A percentile compares a stretch with the other conserved stretches of the same genome.
These are phyloP conservation scores for Coprinopsis strossmayeri DNA, from an alignment of 768 basidiomycete genomes.

Conservation along the genomic window DNA sequence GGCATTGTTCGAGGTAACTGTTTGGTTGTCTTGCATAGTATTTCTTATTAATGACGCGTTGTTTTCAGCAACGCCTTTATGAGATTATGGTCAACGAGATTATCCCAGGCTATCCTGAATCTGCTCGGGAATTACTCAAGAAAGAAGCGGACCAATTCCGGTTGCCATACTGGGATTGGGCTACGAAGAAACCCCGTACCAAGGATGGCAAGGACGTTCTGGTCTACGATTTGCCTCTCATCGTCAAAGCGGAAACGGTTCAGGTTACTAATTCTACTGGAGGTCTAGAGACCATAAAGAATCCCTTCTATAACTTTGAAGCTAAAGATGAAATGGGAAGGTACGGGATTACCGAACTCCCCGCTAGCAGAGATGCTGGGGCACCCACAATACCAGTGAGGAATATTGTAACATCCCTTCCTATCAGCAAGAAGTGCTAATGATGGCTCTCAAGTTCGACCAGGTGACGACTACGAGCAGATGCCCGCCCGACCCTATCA, in stretches of 20 bases:
- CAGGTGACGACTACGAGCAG: background rate
- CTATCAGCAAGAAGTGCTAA: background rate
- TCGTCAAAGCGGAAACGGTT: background rate
- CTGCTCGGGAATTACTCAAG: background rate
- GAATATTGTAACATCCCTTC: background rate
- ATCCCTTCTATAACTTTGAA: background rate
- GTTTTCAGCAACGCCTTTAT: conserved; percentile 1
- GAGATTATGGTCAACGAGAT: conserved; percentile 1
- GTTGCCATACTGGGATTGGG: background rate
- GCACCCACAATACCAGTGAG: background rate
- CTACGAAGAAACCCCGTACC: background rate
- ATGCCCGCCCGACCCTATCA: background rate
- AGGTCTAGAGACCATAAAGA: background rate
- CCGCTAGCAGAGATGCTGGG: background rate
- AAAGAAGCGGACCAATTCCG: background rate
- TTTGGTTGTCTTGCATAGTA: background rate
- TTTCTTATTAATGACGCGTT: background rate
- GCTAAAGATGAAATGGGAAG: background rate
- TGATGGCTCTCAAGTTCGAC: background rate
- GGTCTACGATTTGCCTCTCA: background rate
- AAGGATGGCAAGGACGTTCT: background rate
- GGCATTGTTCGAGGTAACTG: background rate
- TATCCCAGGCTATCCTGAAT: background rate
- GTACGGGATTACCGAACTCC: background rate
- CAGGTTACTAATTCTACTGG: background rate